Conservation (phyloP, 768 basidiomycete species). For the Leccinum sublutescens region DNA sequence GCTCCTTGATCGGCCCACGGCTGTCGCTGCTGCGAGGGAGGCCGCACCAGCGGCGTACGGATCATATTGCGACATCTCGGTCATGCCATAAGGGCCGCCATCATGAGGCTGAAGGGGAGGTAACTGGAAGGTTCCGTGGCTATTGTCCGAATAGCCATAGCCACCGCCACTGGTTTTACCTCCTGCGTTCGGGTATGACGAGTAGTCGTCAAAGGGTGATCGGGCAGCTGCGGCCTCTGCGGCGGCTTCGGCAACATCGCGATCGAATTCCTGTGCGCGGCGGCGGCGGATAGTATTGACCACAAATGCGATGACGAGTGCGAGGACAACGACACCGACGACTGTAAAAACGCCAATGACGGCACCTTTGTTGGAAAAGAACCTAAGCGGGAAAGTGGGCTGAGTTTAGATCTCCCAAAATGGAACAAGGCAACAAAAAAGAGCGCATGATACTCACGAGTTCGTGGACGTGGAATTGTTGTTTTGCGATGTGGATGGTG, state of each 20-base stretch:
- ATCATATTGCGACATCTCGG: conserved; percentile 43
- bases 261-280: conserved; percentile 62
- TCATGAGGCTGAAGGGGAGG: conserved; percentile 38
- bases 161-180: conserved; percentile 18
- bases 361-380: conserved; percentile 70
- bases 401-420: conserved; percentile 5
- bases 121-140: conserved; percentile 58
- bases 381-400: conserved; percentile 37
- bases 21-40: conserved; percentile 19
- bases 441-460: conserved; percentile 24
- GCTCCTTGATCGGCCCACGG: conserved; percentile 21
- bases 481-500: not conserved
- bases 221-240: conserved; percentile 57
- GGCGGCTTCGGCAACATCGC: conserved; percentile 72
- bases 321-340: conserved; percentile 60
- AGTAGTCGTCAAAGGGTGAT: conserved; percentile 52
- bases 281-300: conserved; percentile 60
- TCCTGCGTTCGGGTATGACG: conserved; percentile 28
- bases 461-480: conserved; percentile 9
- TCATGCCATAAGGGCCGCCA: conserved; percentile 55
- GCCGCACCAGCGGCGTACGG: conserved; percentile 31
- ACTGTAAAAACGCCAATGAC: conserved; percentile 72
- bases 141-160: conserved; percentile 46
- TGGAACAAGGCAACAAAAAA: not conserved
- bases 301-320: conserved; percentile 46